Base-by-base conservation (phyloP, 202 grass and related monocot genomes). In the Panicum hallii region DNA sequence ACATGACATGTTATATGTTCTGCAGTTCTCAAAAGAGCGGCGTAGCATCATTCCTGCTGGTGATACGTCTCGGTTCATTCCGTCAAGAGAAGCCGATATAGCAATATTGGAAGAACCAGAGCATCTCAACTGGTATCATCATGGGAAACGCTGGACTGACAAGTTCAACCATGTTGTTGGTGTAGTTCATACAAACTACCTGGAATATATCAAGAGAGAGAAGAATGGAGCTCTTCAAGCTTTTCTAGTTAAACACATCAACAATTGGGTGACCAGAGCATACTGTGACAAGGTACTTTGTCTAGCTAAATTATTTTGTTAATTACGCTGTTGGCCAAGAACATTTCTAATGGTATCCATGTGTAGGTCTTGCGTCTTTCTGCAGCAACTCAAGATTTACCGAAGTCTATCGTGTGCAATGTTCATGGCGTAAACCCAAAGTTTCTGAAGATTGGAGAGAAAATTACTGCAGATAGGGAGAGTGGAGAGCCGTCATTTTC, bases 61-160 rank as follows among this genome's bases (percentile, higher is more conserved):
- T 41, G 90, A 95, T 80, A 95, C 93, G 0, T 88, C 88, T 62
- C 85, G 88, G 52, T 95, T 94, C 70, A 95, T 95, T 84, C 61
- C 85, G 5, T 90, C 90, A 45, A 92, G 70, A 75, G 90, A 92
- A 86, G 90, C 93, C 79, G 93, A 92, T 86, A 92, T 95, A 77
- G 93, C 93, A 47, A 86, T 95, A 83, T 45, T 92, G 79, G 93
- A 95, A 88, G 90, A 95, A 81, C 93, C 90, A 28, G 93, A 92
- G 57, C 93, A 95, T 87, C 85, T 95, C 82, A 95, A 95, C 54
- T 95, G 93, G 93, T 95, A 95, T 57, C 93, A 95, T 90, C 93
- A 95, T 87, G 93, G 93, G 52, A 92, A 86, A 72, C 90, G 87
- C 32, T 95, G 93, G 90, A 92, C 90, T 13, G 88, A 95, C 64